Base-by-base conservation (phyloP, 176 grass and related monocot genomes). In the Cocos nucifera region DNA sequence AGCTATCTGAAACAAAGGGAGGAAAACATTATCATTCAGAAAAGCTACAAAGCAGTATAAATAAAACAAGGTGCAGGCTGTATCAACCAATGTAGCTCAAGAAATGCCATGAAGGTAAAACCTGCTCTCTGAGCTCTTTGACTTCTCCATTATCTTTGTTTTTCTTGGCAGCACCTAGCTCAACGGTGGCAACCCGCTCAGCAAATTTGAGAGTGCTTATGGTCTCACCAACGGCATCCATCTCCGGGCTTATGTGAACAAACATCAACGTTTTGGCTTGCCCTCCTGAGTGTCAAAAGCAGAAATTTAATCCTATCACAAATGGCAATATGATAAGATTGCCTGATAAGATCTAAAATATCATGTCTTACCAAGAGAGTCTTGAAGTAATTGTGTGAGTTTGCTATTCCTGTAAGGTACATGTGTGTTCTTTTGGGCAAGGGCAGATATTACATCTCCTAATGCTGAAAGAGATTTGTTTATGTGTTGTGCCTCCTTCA, bases 401-500 rank as follows among this genome's bases (percentile, higher is more conserved):
- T 68, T 68, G 65, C 65, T 68, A 39, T 68, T 68, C 53, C 53
- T 68, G 12, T 68, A 68, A 22, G 65, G 65, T 14, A 68, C 29
- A 56, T 68, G 65, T 44, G 65, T 32, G 39, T 15, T 68, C 65
- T 68, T 68, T 56, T 68, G 65, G 4, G 65, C 65, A 57, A 68
- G 65, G 28, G 65, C 51, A 44, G 53, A 68, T 68, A 68, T 68
- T 57, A 68, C 65, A 68, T 68, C 65, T 44, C 65, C 65, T 39
- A 68, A 56, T 30, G 65, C 65, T 56, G 65, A 23, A 30, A 68
- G 53, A 15, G 65, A 68, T 56, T 68, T 68, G 27, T 68, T 68
- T 15, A 68, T 68, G 18, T 68, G 52, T 44, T 68, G 65, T 39
- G 65, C 65, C 28, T 68, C 65, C 15, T 68, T 68, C 15, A 68